Evolutionary conservation across 768 basidiomycete genomes (phyloP).

Genomic region (Mycena sanguinolenta): DNA sequence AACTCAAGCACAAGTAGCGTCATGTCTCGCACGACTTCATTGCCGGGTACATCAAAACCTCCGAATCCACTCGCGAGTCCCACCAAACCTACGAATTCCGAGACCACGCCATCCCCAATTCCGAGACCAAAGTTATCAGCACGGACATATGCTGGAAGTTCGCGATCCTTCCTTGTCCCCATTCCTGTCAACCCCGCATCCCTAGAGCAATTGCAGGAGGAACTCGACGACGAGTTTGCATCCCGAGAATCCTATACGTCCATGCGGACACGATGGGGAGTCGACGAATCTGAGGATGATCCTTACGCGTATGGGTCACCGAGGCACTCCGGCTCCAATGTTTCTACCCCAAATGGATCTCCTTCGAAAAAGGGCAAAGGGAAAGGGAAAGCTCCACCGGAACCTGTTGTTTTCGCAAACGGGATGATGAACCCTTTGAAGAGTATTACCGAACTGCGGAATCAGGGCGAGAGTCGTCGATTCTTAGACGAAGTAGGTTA

Average conservation of each 20-base stretch:
- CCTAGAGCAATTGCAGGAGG: conserved; percentile 47
- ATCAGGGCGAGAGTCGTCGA: conserved; percentile 82
- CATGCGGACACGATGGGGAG: conserved; percentile 83
- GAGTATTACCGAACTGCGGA: conserved; percentile 85
- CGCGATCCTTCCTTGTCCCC: conserved; percentile 84
- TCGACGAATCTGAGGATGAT: conserved; percentile 85
- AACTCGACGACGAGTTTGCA: conserved; percentile 64
- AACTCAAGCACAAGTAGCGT: conserved; percentile 35
- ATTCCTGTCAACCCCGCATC: conserved; percentile 56
- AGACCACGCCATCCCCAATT: conserved; percentile 43
- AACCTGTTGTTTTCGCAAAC: conserved; percentile 54
- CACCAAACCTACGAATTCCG: conserved; percentile 16
- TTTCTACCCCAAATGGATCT: conserved; percentile 52
- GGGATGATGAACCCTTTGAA: conserved; percentile 82
- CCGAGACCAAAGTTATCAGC: conserved; percentile 49
- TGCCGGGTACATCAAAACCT: conserved; percentile 20
- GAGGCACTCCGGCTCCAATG: conserved; percentile 47
- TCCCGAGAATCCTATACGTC: conserved; percentile 82
- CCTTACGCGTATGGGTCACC: conserved; percentile 53
- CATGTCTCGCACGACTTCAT: conserved; percentile 36
- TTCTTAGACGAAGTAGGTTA: conserved; percentile 91
- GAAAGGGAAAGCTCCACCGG: conserved; percentile 50
- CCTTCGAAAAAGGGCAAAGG: conserved; percentile 54
- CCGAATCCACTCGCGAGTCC: conserved; percentile 43
- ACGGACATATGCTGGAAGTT: conserved; percentile 81